Base-by-base conservation (phyloP, 2,329 filamentous ascomycete genomes). In the Coleophoma crateriformis region DNA sequence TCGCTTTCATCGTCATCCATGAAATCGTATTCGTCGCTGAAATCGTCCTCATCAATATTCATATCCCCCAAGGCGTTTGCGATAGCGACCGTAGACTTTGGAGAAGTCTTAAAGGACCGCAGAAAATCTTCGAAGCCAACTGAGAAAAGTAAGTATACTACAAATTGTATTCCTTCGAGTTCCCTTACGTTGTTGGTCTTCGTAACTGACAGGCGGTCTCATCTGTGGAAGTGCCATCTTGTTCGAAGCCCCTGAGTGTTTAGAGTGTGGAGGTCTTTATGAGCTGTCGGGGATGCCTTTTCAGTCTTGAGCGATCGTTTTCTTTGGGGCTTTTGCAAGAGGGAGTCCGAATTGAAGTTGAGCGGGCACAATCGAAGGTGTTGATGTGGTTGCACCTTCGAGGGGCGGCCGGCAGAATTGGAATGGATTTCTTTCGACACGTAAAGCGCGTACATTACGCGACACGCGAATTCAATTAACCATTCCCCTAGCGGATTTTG, bases 11-110 rank as follows among this genome's bases (percentile, higher is more conserved):
- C 80, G 60, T 91, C 87, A 65, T 95, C 89, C 83, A 95, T 90
- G 64, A 95, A 88, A 63, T 96, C 90, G 67, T 96, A 89, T 62
- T 96, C 90, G 63, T 96, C 91, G 68, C 86, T 90, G 39, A 88
- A 78, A 59, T 87, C 87, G 70, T 95, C 87, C 64, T 90, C 91
- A 67, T 90, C 87, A 56, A 99, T 87, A 63, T 87, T 87, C 61
- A 99, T 82, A 58, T 86, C 84, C 59, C 89, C 84, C 44, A 99
- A 79, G 41, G 90, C 90, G 66, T 91, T 85, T 37, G 88, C 84
- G 58, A 95, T 83, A 52, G 85, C 84, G 57, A n/a, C 27, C 92
- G 86, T 80, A 52, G 77, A 79, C 68, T 77, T 82, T 50, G 74
- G 87, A 64, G 77, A 84, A 49, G 85, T 85, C 74, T 99, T 97